Evolutionary conservation across 345 rosid genomes (phyloP), one percentile per base, ranked within the genome.

Genomic region (Conringia planisiliqua): DNA sequence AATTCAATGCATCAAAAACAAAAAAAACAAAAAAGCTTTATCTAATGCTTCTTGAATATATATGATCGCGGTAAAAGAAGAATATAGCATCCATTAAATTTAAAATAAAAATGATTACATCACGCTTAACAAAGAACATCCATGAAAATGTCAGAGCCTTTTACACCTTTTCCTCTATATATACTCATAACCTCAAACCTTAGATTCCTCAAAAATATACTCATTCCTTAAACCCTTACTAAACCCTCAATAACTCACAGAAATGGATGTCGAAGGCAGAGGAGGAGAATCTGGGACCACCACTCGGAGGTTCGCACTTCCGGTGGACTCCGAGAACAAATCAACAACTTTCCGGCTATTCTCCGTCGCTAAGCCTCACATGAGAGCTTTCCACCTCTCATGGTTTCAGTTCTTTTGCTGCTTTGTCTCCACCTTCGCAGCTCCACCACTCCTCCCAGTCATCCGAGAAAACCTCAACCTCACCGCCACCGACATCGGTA

Each of bases 361-460:
- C 70, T 93, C 98, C 3, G n/a, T 74, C 3, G 87, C 93, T 7
- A 85, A 72, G 24, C 97, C 97, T 4, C 98, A 93, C 78, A 93
- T 90, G 98, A 70, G 91, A 61, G 89, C 98, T 24, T 90, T 93
- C 67, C 95, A 93, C 62, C 86, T 93, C 32, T 89, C 97, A 1
- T 93, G 98, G 98, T 44, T 90, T 1, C 92, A 95, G 18, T 93
- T 90, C 83, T 89, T 93, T 60, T 50, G 95, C 14, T 90, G 97
- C 44, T 93, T 93, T 40, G 93, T 93, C 13, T 90, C 98, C 68
- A 86, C 90, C 32, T 93, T 93, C 57, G 97, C 97, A 1, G 93
- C 95, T 46, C 97, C 98, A 0, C 97, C 98, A 6, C 87, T 93
- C n/a, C 57, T 93, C 62, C 98, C 98, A 0, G 69, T 93, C 70